These are phyloP conservation scores for Yarrowia sp. DNA, from an alignment of 805 yeast genomes.

Conservation along the genomic window DNA sequence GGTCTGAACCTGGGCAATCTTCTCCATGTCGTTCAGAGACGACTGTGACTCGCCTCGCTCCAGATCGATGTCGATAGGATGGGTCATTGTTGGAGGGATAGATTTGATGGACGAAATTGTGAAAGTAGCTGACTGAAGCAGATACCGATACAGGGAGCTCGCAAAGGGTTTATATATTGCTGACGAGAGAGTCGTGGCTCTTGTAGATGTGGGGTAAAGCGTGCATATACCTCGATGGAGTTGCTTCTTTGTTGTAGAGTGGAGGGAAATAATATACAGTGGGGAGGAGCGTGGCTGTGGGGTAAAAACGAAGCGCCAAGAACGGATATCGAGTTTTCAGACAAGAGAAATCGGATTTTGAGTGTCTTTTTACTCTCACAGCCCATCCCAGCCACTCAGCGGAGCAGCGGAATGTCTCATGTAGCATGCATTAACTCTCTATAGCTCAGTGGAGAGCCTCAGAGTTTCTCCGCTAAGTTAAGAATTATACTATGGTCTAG, in stretches of 20 bases:
- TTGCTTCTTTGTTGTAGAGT: neutral
- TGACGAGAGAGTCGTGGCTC: neutral
- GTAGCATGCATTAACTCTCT: neutral
- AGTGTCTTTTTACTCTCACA: too few relatives aligned
- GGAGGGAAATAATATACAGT: neutral
- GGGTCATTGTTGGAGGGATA: neutral
- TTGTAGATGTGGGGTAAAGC: conserved; percentile 2
- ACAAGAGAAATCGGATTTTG: too few relatives aligned
- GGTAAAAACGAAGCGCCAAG: too few relatives aligned
- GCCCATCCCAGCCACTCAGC: neutral
- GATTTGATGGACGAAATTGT: neutral
- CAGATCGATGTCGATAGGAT: conserved; percentile 7
- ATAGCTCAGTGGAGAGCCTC: neutral
- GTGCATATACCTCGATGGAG: conserved; percentile 12
- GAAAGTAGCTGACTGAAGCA: neutral
- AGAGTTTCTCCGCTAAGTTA: neutral
- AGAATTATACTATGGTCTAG: neutral
- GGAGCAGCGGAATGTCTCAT: conserved; percentile 4
- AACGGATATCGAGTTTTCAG: too few relatives aligned
- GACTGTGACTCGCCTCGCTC: conserved; percentile 19
- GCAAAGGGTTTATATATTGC: neutral
- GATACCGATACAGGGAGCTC: too few relatives aligned
- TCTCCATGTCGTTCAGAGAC: conserved; percentile 15
- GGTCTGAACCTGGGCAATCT: conserved; percentile 36
- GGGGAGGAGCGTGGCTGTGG: too few relatives aligned